phyloP scores from a whole-genome alignment of 805 yeast species.

The Candida sithepensis region DNA sequence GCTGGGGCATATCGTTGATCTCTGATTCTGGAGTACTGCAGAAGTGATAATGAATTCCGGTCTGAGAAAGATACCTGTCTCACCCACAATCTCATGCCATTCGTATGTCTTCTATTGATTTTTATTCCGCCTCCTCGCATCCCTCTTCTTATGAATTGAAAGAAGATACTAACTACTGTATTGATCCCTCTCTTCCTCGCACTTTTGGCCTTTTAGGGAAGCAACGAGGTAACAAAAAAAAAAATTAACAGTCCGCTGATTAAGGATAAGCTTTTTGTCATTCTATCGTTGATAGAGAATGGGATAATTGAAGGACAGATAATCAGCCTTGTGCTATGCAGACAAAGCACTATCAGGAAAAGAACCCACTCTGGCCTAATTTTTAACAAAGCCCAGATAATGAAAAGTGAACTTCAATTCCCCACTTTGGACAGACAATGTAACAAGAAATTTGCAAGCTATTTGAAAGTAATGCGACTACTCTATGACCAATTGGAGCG shows the following conservation, averaged over 20 bases:
- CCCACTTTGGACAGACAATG: slow-evolving; percentile 16
- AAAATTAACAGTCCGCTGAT: slow-evolving; percentile 1
- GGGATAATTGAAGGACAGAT: slow-evolving; percentile 26
- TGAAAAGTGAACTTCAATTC: slow-evolving; percentile 11
- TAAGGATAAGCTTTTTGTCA: slow-evolving; percentile 11
- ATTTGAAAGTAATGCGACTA: slow-evolving; percentile 20
- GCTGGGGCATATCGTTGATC: too few relatives aligned
- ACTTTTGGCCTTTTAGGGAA: too few relatives aligned
- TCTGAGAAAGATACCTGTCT: too few relatives aligned
- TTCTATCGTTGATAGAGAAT: slow-evolving; percentile 23
- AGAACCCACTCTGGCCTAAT: slow-evolving; percentile 3
- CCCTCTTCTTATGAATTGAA: too few relatives aligned
- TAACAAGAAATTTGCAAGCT: slow-evolving; percentile 21
- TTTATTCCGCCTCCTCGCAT: too few relatives aligned
- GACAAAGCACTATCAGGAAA: slow-evolving; percentile 6
- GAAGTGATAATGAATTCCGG: too few relatives aligned
- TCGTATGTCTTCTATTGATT: too few relatives aligned
- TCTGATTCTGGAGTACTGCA: too few relatives aligned
- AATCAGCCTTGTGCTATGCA: slow-evolving; percentile 15
- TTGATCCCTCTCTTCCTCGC: too few relatives aligned
- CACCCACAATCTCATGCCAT: too few relatives aligned
- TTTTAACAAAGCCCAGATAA: background rate
- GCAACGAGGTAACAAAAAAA: too few relatives aligned
- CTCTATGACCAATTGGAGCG: slow-evolving; percentile 12
- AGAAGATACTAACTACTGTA: too few relatives aligned